Conservation (phyloP, 192 early-diverging fungal species). For the Chytriomyces sp. region DNA sequence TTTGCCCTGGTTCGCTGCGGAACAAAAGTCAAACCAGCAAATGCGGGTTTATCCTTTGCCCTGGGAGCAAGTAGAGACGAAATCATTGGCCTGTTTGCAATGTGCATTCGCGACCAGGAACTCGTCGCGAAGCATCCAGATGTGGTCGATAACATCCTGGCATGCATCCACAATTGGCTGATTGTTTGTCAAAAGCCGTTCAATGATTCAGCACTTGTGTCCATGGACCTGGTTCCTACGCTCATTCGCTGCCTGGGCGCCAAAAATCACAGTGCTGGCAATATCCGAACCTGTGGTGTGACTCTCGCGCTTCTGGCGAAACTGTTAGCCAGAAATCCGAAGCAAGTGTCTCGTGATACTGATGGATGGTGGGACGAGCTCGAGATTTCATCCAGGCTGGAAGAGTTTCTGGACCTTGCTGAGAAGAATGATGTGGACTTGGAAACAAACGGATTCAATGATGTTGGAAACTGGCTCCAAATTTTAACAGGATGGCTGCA, state of each 20-base stretch:
- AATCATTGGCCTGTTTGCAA: background rate
- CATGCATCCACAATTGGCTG: constrained; percentile 9
- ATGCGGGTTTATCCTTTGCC: background rate
- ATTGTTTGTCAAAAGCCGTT: background rate
- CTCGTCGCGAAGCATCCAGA: background rate
- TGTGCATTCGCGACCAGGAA: background rate
- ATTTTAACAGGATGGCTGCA: background rate
- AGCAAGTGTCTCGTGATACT: background rate
- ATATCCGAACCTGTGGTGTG: background rate
- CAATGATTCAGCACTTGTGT: background rate
- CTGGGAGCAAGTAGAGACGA: background rate
- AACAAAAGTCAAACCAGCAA: background rate
- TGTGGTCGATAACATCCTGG: background rate
- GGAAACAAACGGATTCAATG: background rate
- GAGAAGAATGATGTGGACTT: background rate
- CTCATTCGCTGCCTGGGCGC: background rate
- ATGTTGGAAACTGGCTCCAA: constrained; percentile 9
- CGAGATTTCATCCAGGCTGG: background rate
- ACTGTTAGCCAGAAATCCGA: constrained; percentile 3
- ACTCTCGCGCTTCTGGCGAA: constrained; percentile 6
- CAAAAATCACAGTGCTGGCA: background rate
- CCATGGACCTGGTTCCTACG: background rate
- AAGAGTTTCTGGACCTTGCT: constrained; percentile 1
- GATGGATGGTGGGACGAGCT: constrained; percentile 15
- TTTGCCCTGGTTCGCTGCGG: background rate